phyloP scores from a whole-genome alignment of 108 stramenopile species.

The Mayamaea pseudoterrestris region DNA sequence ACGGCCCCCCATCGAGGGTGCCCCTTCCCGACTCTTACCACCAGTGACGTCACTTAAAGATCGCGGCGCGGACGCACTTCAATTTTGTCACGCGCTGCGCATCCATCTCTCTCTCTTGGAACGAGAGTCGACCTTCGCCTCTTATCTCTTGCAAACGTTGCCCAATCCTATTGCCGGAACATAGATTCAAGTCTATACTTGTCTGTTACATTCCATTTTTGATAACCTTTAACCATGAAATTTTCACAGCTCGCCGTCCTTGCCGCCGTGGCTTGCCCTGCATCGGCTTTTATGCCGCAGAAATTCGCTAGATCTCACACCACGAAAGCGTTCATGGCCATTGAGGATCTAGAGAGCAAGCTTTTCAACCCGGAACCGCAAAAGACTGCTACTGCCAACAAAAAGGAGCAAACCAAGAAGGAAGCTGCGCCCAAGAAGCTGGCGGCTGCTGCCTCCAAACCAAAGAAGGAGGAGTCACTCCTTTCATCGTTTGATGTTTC shows the following conservation, averaged over 20 bases:
- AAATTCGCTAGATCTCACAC: conserved; percentile 10
- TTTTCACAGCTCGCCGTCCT: conserved; percentile 47
- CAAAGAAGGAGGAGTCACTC: conserved; percentile 11
- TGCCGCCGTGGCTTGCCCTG: conserved; percentile 34
- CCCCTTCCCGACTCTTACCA: no score
- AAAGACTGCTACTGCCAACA: not conserved
- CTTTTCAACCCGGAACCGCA: conserved; percentile 16
- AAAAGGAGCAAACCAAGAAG: not conserved
- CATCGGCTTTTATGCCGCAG: conserved; percentile 32
- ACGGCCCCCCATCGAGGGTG: no score
- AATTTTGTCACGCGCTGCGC: no score
- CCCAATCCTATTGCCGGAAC: no score
- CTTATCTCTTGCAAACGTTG: no score
- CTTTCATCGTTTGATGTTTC: not conserved
- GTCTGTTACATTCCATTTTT: no score
- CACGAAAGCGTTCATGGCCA: conserved; percentile 15
- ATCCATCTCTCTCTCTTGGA: no score
- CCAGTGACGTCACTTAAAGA: no score
- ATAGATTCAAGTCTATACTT: no score
- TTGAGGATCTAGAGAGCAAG: conserved; percentile 31
- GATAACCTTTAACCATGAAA: conserved; percentile 64
- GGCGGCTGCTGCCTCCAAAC: not conserved
- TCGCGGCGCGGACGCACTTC: no score
- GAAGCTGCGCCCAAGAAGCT: not conserved
- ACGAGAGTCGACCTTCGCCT: no score